phyloP scores from a whole-genome alignment of 2,329 filamentous ascomycete genomes.

The Fusarium burgessii region DNA sequence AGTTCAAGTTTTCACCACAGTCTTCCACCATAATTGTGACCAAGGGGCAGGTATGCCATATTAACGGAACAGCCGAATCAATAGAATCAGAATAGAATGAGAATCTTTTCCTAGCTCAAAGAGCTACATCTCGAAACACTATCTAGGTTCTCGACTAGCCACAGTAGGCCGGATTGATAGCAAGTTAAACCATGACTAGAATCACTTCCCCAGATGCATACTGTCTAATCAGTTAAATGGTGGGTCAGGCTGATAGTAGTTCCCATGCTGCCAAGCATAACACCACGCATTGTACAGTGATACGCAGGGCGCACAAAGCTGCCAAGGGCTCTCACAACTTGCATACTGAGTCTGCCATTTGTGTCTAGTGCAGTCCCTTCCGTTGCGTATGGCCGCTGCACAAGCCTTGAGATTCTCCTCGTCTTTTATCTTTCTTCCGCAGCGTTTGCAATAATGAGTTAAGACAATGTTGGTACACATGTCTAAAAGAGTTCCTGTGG shows the following conservation, averaged over 20 bases:
- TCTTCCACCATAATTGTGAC: rapidly evolving
- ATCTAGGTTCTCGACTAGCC: no score
- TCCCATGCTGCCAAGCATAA: background rate
- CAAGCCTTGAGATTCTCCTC: background rate
- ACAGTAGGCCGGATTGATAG: no score
- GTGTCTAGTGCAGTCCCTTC: background rate
- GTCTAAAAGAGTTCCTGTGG: background rate
- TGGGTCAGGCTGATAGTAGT: background rate
- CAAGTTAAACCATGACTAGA: background rate
- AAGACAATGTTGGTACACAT: background rate
- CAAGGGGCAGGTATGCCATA: rapidly evolving
- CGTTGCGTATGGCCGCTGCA: background rate
- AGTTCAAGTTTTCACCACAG: rapidly evolving
- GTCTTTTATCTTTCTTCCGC: background rate
- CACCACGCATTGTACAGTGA: background rate
- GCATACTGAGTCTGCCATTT: background rate
- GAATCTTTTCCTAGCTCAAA: no score
- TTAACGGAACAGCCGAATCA: rapidly evolving
- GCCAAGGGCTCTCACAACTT: background rate
- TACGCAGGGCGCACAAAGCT: background rate
- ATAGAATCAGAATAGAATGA: no score
- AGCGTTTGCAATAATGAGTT: background rate
- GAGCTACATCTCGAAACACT: no score
- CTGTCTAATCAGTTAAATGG: background rate
- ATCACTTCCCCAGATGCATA: no score